Percentiles rank a stretch among this genome's conserved stretches.
Conservation (phyloP, 805 yeast species). For the Metschnikowia arizonensis region DNA sequence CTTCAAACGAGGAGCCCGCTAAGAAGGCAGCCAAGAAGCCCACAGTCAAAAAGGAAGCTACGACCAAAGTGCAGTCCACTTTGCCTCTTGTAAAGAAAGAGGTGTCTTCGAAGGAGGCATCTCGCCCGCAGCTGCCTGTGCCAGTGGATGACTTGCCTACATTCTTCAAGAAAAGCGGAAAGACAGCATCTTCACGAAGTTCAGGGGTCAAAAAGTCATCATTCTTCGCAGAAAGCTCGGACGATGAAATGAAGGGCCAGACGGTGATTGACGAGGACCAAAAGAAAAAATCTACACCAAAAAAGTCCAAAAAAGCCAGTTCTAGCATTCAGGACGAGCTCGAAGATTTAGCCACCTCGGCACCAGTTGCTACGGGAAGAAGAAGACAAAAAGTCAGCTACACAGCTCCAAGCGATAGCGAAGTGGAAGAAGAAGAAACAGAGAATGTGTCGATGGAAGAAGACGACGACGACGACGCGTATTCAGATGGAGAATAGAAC, state of each 20-base stretch:
- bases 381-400: conserved; percentile 13
- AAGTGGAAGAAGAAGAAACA: conserved; percentile 2
- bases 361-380: conserved; percentile 12
- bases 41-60: background rate
- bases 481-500: conserved; percentile 7
- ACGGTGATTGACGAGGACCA: conserved; percentile 8
- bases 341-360: conserved; percentile 12
- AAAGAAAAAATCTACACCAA: background rate
- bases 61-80: conserved; percentile 8
- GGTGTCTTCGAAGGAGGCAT: background rate
- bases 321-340: conserved; percentile 16
- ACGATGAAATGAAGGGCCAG: conserved; percentile 11
- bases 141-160: conserved; percentile 15
- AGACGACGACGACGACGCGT: conserved; percentile 11
- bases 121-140: conserved; percentile 1
- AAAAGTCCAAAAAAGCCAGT: conserved; percentile 5
- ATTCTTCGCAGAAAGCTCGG: conserved; percentile 15
- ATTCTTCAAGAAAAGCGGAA: conserved; percentile 12
- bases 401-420: conserved; percentile 13
- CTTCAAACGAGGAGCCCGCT: conserved; percentile 3
- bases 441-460: conserved; percentile 3
- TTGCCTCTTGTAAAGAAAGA: conserved; percentile 9
- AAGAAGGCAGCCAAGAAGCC: conserved; percentile 13
- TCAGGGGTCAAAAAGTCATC: conserved; percentile 9
- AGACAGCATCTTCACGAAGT: background rate